These are phyloP conservation scores for Mediolabrus comicus DNA, from an alignment of 108 stramenopile species.

Conservation along the genomic window DNA sequence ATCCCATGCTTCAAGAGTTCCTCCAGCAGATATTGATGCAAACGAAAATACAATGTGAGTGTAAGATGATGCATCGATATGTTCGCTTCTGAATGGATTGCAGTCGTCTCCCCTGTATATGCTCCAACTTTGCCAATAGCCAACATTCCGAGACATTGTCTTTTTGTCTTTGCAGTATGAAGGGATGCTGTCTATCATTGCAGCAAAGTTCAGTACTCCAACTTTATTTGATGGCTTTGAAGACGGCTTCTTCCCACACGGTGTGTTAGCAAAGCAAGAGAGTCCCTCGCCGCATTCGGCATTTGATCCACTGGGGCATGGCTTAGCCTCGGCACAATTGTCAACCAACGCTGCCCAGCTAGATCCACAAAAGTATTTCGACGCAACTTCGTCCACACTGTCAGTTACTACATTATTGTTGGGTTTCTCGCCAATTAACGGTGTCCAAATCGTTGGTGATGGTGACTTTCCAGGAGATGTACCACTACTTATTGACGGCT, in stretches of 20 bases:
- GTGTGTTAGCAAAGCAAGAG: conserved; percentile 43
- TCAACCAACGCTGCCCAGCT: conserved; percentile 30
- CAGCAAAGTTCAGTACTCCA: conserved; percentile 25
- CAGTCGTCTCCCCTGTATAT: conserved; percentile 38
- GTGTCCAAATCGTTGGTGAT: neutral
- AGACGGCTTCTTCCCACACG: conserved; percentile 23
- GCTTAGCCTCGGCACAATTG: conserved; percentile 30
- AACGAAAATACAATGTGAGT: conserved; percentile 47
- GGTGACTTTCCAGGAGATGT: neutral
- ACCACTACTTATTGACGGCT: neutral
- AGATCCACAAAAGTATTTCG: conserved; percentile 41
- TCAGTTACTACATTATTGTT: neutral
- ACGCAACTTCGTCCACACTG: conserved; percentile 15
- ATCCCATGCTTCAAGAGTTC: conserved; percentile 43
- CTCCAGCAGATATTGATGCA: conserved; percentile 24
- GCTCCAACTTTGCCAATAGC: conserved; percentile 47
- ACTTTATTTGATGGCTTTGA: conserved; percentile 18
- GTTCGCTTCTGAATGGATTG: conserved; percentile 32
- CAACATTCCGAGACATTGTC: conserved; percentile 41
- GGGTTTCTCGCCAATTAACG: neutral
- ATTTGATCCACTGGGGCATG: conserved; percentile 42
- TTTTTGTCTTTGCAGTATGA: conserved; percentile 17
- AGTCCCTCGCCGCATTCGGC: conserved; percentile 28
- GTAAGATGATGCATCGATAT: conserved; percentile 46
- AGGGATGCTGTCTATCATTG: conserved; percentile 33